phyloP scores from a whole-genome alignment of 345 rosid species.

The Cochlearia excelsa region DNA sequence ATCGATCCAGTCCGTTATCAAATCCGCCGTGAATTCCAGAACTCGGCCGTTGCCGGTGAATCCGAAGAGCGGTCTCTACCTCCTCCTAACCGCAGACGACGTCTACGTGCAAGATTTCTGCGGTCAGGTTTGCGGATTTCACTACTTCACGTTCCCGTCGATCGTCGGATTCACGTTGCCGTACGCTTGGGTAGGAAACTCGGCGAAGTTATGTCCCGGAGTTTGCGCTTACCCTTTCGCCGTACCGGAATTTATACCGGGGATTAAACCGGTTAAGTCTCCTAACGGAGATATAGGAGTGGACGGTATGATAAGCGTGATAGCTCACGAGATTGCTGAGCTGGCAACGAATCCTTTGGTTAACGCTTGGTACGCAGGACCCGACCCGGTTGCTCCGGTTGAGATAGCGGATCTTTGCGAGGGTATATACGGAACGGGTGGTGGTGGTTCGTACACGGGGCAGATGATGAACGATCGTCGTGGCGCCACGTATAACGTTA shows the following conservation, averaged over 20 bases:
- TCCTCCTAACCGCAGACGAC: slow-evolving; percentile 75
- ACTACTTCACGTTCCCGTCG: slow-evolving; percentile 93
- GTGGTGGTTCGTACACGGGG: slow-evolving; percentile 96
- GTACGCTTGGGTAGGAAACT: slow-evolving; percentile 97
- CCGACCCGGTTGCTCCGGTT: slow-evolving; percentile 82
- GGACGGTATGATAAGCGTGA: slow-evolving; percentile 95
- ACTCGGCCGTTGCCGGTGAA: slow-evolving; percentile 69
- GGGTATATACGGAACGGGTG: slow-evolving; percentile 97
- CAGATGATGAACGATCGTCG: slow-evolving; percentile 59
- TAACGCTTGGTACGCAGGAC: slow-evolving; percentile 97
- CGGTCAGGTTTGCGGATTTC: slow-evolving; percentile 92
- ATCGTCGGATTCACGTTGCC: slow-evolving; percentile 91
- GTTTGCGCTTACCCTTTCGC: slow-evolving; percentile 95
- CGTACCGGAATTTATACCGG: slow-evolving; percentile 61
- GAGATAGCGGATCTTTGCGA: slow-evolving; percentile 95
- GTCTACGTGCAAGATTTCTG: slow-evolving; percentile 97
- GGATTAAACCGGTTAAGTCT: slow-evolving; percentile 61
- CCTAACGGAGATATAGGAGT: slow-evolving; percentile 89
- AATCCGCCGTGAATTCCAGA: slow-evolving; percentile 64
- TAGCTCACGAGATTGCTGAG: slow-evolving; percentile 94
- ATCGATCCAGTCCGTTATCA: slow-evolving; percentile 81
- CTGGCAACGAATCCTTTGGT: slow-evolving; percentile 89
- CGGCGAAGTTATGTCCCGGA: slow-evolving; percentile 84
- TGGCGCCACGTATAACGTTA: slow-evolving; percentile 86
- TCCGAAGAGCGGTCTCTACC: slow-evolving; percentile 72